Percentiles rank a stretch among this genome's conserved stretches.
Conservation (phyloP, 1,139 yeast genomes). For the Debaryomyces coudertii region DNA sequence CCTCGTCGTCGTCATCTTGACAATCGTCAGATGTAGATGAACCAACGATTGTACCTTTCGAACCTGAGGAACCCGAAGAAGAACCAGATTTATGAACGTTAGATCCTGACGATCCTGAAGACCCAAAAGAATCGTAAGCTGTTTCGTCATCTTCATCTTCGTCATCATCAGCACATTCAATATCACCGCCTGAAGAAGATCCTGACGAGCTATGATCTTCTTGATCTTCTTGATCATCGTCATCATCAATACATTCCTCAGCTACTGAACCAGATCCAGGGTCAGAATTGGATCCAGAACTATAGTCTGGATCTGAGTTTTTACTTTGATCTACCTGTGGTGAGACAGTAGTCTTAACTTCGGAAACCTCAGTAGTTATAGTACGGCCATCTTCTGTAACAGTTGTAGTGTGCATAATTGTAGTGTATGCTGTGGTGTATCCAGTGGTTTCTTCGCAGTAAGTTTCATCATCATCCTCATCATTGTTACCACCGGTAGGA, state of each 20-base stretch:
- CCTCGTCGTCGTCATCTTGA: slow-evolving; percentile 13
- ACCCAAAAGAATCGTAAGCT: slow-evolving; percentile 5
- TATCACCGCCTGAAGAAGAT: not conserved
- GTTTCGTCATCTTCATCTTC: slow-evolving; percentile 1
- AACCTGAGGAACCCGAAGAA: slow-evolving; percentile 10
- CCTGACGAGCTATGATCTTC: not conserved
- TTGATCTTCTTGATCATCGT: not conserved
- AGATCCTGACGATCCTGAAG: slow-evolving; percentile 8
- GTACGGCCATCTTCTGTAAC: slow-evolving; percentile 7
- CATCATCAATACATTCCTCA: not conserved
- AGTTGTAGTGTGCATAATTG: slow-evolving; percentile 6
- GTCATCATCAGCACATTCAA: slow-evolving; percentile 15
- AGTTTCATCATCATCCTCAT: slow-evolving; percentile 8
- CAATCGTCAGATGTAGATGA: slow-evolving; percentile 10
- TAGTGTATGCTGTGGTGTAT: slow-evolving; percentile 7
- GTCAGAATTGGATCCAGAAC: slow-evolving; percentile 19
- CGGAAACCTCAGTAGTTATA: slow-evolving; percentile 12
- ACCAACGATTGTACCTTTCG: slow-evolving; percentile 14
- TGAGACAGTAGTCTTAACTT: slow-evolving; percentile 5
- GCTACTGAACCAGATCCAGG: slow-evolving; percentile 16
- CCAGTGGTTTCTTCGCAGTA: slow-evolving; percentile 7
- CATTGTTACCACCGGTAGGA: not conserved
- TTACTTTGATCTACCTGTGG: slow-evolving; percentile 6
- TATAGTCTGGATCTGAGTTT: slow-evolving; percentile 8
- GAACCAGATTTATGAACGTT: slow-evolving; percentile 6